Evolutionary conservation across 495 filamentous ascomycete species (phyloP).

Genomic region (Talaromyces ruber): DNA sequence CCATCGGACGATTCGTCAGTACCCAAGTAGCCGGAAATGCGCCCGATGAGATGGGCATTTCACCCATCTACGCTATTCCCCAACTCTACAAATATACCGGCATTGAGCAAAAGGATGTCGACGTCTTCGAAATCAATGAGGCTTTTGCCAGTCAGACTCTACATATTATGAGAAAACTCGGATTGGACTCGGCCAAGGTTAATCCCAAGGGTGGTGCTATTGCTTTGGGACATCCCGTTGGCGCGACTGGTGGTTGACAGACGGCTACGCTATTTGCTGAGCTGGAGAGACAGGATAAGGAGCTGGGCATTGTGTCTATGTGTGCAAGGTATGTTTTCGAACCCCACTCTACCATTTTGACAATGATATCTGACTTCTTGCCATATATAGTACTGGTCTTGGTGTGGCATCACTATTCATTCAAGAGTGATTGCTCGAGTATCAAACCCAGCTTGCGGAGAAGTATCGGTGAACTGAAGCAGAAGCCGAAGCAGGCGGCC

Average conservation of each 20-base stretch:
- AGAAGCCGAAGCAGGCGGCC: not conserved
- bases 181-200: conserved; percentile 67
- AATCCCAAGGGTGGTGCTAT: conserved; percentile 74
- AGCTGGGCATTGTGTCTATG: conserved; percentile 69
- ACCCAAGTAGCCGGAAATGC: conserved; percentile 73
- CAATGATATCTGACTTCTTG: not conserved
- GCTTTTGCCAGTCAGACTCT: conserved; percentile 87
- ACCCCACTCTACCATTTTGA: not conserved
- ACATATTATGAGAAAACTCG: conserved; percentile 65
- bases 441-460: not conserved
- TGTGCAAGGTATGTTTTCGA: conserved; percentile 42
- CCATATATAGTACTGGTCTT: conserved; percentile 56
- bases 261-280: conserved; percentile 67
- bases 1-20: conserved; percentile 76
- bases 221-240: conserved; percentile 69
- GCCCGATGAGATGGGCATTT: conserved; percentile 88
- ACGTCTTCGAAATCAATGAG: conserved; percentile 84
- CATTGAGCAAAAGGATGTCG: conserved; percentile 62
- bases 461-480: not conserved
- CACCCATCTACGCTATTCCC: conserved; percentile 74
- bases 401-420: conserved; percentile 70
- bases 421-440: conserved; percentile 43
- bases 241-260: conserved; percentile 63
- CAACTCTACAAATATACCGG: conserved; percentile 67
- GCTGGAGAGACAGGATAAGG: conserved; percentile 58